These are phyloP conservation scores for Cadophora luteo-olivacea DNA, from an alignment of 2,329 filamentous ascomycete species.

Conservation along the genomic window DNA sequence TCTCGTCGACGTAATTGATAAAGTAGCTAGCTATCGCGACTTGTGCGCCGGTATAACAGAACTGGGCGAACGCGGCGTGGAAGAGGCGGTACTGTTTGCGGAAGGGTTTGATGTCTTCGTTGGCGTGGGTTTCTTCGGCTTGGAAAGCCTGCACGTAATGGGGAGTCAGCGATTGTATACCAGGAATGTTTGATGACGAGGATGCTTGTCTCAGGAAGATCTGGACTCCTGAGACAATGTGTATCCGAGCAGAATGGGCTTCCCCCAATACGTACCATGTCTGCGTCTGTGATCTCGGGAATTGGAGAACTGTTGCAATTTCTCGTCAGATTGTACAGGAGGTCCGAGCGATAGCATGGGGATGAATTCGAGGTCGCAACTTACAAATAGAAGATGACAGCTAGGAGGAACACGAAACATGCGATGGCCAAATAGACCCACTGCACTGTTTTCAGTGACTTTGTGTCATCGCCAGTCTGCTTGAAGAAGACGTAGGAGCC, in stretches of 20 bases:
- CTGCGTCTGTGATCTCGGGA: slow-evolving; percentile 63
- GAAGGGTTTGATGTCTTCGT: slow-evolving; percentile 56
- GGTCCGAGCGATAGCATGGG: no score
- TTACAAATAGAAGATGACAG: slow-evolving; percentile 63
- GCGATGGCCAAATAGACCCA: slow-evolving; percentile 70
- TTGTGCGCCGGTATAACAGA: slow-evolving; percentile 68
- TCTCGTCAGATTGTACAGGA: neutral
- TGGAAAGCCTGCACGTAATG: slow-evolving; percentile 42
- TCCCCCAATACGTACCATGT: slow-evolving; percentile 50
- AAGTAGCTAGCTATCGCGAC: slow-evolving; percentile 61
- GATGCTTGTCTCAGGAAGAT: no score
- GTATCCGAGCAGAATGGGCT: no score
- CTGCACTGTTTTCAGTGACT: slow-evolving; percentile 64
- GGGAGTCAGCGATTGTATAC: no score
- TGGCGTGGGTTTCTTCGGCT: slow-evolving; percentile 48
- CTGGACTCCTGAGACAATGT: no score
- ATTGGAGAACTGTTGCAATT: slow-evolving; percentile 41
- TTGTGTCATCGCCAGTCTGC: slow-evolving; percentile 53
- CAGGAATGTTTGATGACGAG: no score
- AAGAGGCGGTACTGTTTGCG: slow-evolving; percentile 66
- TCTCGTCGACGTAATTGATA: slow-evolving; percentile 57
- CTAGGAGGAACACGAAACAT: slow-evolving; percentile 62
- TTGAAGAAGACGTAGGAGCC: slow-evolving; percentile 68
- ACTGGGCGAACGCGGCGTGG: slow-evolving; percentile 65
- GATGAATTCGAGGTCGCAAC: no score